Conservation (phyloP, 768 basidiomycete species). For the Hygrocybe punicea region DNA sequence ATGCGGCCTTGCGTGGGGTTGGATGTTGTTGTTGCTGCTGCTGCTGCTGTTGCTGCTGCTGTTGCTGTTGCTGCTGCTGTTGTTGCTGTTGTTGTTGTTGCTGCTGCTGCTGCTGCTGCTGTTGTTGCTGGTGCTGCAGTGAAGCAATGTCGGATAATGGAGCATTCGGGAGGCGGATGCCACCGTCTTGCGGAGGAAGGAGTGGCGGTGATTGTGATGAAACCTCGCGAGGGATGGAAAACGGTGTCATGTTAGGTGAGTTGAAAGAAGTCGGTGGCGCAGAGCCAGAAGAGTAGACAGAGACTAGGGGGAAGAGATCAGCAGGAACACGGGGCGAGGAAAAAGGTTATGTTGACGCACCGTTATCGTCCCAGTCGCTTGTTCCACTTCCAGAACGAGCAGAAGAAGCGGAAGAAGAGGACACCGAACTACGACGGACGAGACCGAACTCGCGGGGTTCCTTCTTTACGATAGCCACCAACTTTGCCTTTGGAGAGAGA, state of each 20-base stretch:
- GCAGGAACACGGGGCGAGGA: slow-evolving; percentile 15
- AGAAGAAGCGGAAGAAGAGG: slow-evolving; percentile 53
- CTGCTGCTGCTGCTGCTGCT: not conserved
- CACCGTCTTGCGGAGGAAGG: slow-evolving; percentile 39
- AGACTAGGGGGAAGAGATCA: slow-evolving; percentile 32
- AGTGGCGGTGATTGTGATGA: slow-evolving; percentile 42
- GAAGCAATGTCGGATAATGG: slow-evolving; percentile 69
- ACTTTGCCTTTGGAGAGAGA: slow-evolving; percentile 38
- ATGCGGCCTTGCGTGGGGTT: no score
- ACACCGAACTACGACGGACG: slow-evolving; percentile 60
- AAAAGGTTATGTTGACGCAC: slow-evolving; percentile 43
- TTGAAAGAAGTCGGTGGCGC: slow-evolving; percentile 63
- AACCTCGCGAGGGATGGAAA: slow-evolving; percentile 55
- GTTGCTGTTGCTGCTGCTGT: slow-evolving; percentile 5
- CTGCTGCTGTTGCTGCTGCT: not conserved
- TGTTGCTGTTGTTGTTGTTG: slow-evolving; percentile 1
- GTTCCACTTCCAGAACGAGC: slow-evolving; percentile 54
- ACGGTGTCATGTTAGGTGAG: slow-evolving; percentile 58
- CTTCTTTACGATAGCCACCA: slow-evolving; percentile 51
- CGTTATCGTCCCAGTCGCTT: slow-evolving; percentile 81
- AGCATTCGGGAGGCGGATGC: slow-evolving; percentile 71
- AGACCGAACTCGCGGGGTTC: slow-evolving; percentile 55
- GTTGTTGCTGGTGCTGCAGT: slow-evolving; percentile 20
- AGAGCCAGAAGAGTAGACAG: slow-evolving; percentile 57
- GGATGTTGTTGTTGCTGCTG: not conserved